Evolutionary conservation across 371 early-diverging fungal species (phyloP).

Genomic region (Mortierella sp.): DNA sequence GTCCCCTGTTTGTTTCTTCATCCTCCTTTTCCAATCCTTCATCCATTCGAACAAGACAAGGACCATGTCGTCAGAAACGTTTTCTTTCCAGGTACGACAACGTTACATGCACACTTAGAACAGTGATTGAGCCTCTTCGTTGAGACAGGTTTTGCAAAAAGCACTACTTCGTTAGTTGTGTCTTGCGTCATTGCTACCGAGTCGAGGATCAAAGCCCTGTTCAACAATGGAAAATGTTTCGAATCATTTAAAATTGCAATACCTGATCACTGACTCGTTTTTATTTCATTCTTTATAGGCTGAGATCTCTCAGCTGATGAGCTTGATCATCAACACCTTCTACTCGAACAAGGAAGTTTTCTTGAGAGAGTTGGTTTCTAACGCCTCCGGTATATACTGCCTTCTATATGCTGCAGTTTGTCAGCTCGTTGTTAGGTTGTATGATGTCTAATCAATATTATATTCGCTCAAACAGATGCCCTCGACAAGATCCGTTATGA

Average conservation of each 20-base stretch:
- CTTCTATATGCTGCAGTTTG: neutral
- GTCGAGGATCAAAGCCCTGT: neutral
- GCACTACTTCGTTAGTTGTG: too few relatives aligned
- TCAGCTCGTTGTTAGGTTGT: neutral
- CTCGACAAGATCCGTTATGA: constrained; percentile 93
- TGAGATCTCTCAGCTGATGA: constrained; percentile 94
- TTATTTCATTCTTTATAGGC: constrained; percentile 74
- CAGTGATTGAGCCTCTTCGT: neutral
- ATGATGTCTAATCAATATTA: neutral
- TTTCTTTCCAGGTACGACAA: constrained; percentile 31
- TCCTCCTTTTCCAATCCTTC: neutral
- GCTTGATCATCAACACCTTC: constrained; percentile 90
- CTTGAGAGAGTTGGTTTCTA: constrained; percentile 94
- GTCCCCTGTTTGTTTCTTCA: neutral
- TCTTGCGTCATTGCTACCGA: neutral
- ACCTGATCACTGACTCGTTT: neutral
- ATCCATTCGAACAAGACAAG: neutral
- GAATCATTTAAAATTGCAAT: neutral
- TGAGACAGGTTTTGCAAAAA: too few relatives aligned
- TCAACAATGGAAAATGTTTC: neutral
- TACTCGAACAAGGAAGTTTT: constrained; percentile 96
- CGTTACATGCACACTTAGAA: neutral
- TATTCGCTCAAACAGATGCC: constrained; percentile 78
- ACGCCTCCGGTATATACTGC: constrained; percentile 70
- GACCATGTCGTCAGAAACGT: constrained; percentile 34